Evolutionary conservation across 805 yeast species (phyloP).

Genomic region (Pichia thaimueangensis): DNA sequence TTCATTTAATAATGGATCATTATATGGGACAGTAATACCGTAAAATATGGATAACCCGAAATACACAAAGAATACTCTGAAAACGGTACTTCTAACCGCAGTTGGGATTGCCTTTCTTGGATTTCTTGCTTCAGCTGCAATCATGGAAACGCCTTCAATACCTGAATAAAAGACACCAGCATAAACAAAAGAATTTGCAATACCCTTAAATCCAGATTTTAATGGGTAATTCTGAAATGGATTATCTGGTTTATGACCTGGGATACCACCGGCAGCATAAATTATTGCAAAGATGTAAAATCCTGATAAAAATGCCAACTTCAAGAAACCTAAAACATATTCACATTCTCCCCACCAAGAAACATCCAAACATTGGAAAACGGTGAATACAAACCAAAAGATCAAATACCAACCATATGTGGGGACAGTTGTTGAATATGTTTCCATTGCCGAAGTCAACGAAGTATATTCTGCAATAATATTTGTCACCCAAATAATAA

Average conservation of each 20-base stretch:
- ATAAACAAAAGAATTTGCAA: conserved; percentile 22
- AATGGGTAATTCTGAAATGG: conserved; percentile 32
- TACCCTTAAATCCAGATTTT: conserved; percentile 22
- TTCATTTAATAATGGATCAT: conserved; percentile 39
- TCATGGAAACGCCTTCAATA: conserved; percentile 33
- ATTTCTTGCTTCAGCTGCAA: conserved; percentile 57
- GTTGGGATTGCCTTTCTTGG: conserved; percentile 52
- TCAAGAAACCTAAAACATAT: conserved; percentile 44
- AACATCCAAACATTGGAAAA: conserved; percentile 46
- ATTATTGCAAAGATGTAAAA: conserved; percentile 46
- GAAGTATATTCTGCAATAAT: conserved; percentile 50
- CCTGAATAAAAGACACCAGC: conserved; percentile 25
- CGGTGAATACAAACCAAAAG: conserved; percentile 45
- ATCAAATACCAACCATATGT: conserved; percentile 49
- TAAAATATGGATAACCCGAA: conserved; percentile 48
- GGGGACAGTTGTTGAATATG: conserved; percentile 48
- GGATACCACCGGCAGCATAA: conserved; percentile 38
- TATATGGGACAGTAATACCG: conserved; percentile 54
- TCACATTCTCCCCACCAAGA: conserved; percentile 53
- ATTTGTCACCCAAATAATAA: conserved; percentile 51
- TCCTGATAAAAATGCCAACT: conserved; percentile 42
- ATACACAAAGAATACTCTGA: conserved; percentile 46
- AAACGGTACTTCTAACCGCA: conserved; percentile 55
- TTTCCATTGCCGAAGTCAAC: conserved; percentile 41
- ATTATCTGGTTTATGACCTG: conserved; percentile 29